Base-by-base conservation (phyloP, 2,329 filamentous ascomycete species). In the Macrophomina tecta region DNA sequence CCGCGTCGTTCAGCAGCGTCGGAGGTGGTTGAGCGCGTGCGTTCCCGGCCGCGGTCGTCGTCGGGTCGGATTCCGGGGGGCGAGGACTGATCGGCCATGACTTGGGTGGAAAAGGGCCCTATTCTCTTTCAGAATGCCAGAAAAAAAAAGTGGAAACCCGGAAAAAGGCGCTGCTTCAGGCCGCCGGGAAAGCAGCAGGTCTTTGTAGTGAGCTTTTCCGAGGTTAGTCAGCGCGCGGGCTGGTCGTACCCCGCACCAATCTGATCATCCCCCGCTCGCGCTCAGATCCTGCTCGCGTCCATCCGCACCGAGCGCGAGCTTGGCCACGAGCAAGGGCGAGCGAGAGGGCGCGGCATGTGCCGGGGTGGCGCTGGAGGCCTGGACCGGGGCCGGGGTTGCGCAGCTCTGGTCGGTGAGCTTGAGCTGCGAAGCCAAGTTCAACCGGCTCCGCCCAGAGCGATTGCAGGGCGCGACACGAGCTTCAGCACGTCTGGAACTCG, bases 201-300 rank as follows among this genome's bases (percentile, higher is more conserved):
- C 58, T 62, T 23, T 62, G 46, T 48, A 28, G 48, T 49, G 45
- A 6, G 23, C 42, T 62, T 62, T 62, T 62, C 58, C 58, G 58
- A 16, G 58, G 3, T 23, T 23, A 16, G 42, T 62, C 58, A 38
- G 42, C 30, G 6, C 16, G 36, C 7, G 6, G 4, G 7, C 49
- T 11, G 12, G 45, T 5, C 32, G 30, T 56, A 58, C 56, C 42
- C 42, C 58, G 58, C 58, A 62, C 58, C 16, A 38, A 12, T 38
- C 36, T 12, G 7, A 38, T 38, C 36, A 38, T 12, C 7, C 6
- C 23, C 28, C 23, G 5, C 49, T 34, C 49, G 18, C 14, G 23
- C 49, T 11, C 28, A 3, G 30, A 40, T 55, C 52, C 52, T 55
- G 7, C 52, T 55, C 52, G 52, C 23, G 52, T 3, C 16, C 34